These are phyloP conservation scores for Lactarius sp. DNA, from an alignment of 768 basidiomycete genomes.

Conservation along the genomic window DNA sequence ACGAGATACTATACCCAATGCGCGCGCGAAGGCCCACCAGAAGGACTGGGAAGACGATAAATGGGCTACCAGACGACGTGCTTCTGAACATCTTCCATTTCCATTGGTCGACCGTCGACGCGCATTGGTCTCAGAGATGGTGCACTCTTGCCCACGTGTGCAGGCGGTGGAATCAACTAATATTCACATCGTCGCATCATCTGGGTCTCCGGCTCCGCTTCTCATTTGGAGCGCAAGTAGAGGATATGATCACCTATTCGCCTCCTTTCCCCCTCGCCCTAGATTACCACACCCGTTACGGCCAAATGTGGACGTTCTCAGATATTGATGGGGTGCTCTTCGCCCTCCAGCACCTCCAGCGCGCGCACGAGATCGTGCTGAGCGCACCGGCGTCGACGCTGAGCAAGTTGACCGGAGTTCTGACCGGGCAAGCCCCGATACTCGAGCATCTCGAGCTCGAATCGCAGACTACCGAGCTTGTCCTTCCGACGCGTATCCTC, in stretches of 20 bases:
- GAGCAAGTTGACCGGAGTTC: neutral
- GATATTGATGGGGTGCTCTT: neutral
- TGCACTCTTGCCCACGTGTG: neutral
- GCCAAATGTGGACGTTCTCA: neutral
- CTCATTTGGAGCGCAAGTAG: neutral
- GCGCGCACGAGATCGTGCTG: neutral
- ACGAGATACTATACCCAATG: neutral
- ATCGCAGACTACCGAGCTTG: neutral
- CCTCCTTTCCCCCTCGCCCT: neutral
- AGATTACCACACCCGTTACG: neutral
- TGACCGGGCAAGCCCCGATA: neutral
- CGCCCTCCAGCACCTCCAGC: neutral
- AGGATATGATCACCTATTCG: slow-evolving; percentile 2
- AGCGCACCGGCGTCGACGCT: neutral
- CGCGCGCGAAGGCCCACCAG: neutral
- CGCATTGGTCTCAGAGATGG: neutral
- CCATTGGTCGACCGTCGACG: neutral
- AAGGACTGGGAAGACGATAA: neutral
- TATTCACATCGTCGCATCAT: neutral
- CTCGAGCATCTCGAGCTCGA: neutral
- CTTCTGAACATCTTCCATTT: neutral
- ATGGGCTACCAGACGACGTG: neutral
- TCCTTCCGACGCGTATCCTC: neutral
- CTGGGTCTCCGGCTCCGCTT: neutral
- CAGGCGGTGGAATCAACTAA: neutral